These are phyloP conservation scores for Saccharomyces hybrid DNA, from an alignment of 1,139 yeast species.

Conservation along the genomic window DNA sequence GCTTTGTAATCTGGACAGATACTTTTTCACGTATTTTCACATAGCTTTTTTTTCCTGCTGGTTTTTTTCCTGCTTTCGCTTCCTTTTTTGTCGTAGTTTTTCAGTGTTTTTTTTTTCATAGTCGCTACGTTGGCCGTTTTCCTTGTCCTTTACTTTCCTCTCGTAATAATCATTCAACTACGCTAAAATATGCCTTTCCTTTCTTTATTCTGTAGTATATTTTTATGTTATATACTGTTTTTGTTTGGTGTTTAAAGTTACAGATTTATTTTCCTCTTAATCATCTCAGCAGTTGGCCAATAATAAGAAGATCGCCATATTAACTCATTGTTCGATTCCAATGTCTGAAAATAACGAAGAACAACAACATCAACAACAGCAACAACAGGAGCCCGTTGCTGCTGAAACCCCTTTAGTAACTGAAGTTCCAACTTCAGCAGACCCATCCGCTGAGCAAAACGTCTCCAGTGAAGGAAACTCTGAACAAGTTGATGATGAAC, in stretches of 20 bases:
- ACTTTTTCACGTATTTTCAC: not conserved
- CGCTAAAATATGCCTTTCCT: not conserved
- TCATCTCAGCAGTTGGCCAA: not conserved
- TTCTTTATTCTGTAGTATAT: not conserved
- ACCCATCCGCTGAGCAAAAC: not conserved
- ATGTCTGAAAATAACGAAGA: constrained; percentile 1
- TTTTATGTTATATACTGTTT: not conserved
- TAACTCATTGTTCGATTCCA: not conserved
- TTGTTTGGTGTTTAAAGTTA: not conserved
- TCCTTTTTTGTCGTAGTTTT: not conserved
- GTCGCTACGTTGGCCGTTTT: constrained; percentile 1
- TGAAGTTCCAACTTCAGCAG: not conserved
- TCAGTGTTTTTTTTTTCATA: constrained; percentile 1
- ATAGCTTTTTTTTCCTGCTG: not conserved
- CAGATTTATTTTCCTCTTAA: not conserved
- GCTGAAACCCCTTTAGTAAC: not conserved
- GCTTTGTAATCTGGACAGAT: not conserved
- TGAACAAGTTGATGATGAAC: constrained; percentile 3
- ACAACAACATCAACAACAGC: not conserved
- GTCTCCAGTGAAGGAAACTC: constrained; percentile 2
- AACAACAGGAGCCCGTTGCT: not conserved
- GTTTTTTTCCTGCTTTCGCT: constrained; percentile 1
- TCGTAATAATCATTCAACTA: not conserved
- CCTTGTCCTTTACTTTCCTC: not conserved
- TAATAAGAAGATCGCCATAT: not conserved